These are phyloP conservation scores for Aspergillus saccharolyticus DNA, from an alignment of 495 filamentous ascomycete genomes.

Conservation along the genomic window DNA sequence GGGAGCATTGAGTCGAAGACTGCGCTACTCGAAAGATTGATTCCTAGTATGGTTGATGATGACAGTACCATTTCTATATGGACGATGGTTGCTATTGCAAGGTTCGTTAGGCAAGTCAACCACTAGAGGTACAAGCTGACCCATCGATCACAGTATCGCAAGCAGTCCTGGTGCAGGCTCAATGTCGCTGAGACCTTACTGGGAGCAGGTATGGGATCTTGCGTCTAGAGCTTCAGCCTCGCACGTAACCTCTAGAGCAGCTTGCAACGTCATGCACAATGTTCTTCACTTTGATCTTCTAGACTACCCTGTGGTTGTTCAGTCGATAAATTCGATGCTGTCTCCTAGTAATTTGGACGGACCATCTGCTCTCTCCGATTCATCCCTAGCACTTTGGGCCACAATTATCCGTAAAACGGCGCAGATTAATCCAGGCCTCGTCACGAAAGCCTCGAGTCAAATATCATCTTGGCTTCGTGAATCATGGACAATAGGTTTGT, in stretches of 20 bases:
- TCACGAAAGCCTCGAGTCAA: conserved; percentile 58
- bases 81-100: conserved; percentile 62
- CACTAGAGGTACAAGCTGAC: conserved; percentile 4
- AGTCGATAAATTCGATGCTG: conserved; percentile 63
- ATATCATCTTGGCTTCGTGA: conserved; percentile 75
- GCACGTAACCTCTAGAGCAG: conserved; percentile 66
- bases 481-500: conserved; percentile 70
- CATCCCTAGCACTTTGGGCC: conserved; percentile 69
- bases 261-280: conserved; percentile 68
- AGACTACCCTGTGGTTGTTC: conserved; percentile 55
- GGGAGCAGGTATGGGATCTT: conserved; percentile 74
- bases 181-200: conserved; percentile 38
- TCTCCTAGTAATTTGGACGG: conserved; percentile 73
- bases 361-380: conserved; percentile 72
- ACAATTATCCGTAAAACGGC: conserved; percentile 51
- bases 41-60: conserved; percentile 51
- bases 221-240: conserved; percentile 66
- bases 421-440: conserved; percentile 55
- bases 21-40: conserved; percentile 43
- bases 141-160: conserved; percentile 25
- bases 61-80: conserved; percentile 51
- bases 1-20: conserved; percentile 37
- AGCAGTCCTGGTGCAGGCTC: conserved; percentile 22
- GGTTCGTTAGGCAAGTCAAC: conserved; percentile 31
- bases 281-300: conserved; percentile 61